These are phyloP conservation scores for Metschnikowia orientalis DNA, from an alignment of 805 yeast species.

Conservation along the genomic window DNA sequence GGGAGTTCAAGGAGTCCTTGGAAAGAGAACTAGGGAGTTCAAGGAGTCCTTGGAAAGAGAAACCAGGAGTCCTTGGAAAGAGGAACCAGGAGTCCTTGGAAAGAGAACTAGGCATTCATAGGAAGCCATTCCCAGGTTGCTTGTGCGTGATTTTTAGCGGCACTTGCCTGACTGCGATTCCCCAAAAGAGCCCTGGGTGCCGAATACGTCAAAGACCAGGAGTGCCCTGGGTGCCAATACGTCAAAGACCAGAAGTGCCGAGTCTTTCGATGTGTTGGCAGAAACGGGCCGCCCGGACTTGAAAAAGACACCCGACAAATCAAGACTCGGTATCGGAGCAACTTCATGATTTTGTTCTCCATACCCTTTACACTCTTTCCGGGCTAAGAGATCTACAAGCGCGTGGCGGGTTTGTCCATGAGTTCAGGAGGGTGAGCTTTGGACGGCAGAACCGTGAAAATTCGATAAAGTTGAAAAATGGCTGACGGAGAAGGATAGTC, in stretches of 20 bases:
- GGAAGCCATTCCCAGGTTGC: too few relatives aligned
- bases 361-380: constrained; percentile 35
- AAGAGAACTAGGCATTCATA: too few relatives aligned
- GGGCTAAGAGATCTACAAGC: constrained; percentile 30
- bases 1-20: too few relatives aligned
- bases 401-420: constrained; percentile 39
- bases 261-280: constrained; percentile 31
- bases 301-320: constrained; percentile 41
- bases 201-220: constrained; percentile 11
- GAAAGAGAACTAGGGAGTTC: too few relatives aligned
- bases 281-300: constrained; percentile 41
- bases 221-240: too few relatives aligned
- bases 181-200: too few relatives aligned
- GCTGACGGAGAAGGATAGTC: constrained; percentile 34
- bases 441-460: constrained; percentile 28
- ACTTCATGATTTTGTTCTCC: constrained; percentile 34
- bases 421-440: constrained; percentile 39
- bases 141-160: too few relatives aligned
- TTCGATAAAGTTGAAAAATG: constrained; percentile 39
- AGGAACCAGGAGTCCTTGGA: too few relatives aligned
- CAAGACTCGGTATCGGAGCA: constrained; percentile 33
- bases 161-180: too few relatives aligned
- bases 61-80: too few relatives aligned
- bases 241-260: constrained; percentile 22
- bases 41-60: too few relatives aligned